These are phyloP conservation scores for Lolium multiflorum DNA, from an alignment of 176 grass and related monocot genomes.

Conservation along the genomic window DNA sequence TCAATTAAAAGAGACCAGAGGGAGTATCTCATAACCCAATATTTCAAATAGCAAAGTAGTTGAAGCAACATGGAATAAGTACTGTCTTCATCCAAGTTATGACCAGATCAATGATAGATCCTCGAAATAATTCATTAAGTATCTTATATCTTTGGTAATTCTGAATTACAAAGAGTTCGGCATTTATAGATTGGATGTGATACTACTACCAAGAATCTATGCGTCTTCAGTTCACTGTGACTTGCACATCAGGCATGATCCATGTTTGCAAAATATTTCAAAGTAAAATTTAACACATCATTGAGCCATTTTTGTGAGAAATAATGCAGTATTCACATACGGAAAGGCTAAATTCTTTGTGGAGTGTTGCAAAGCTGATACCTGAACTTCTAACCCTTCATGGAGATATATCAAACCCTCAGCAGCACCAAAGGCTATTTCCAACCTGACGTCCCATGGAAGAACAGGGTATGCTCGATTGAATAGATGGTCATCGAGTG, in stretches of 20 bases:
- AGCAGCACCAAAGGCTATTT: conserved; percentile 66
- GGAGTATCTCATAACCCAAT: background rate
- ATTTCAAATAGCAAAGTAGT: conserved; percentile 7
- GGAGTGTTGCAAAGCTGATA: conserved; percentile 22
- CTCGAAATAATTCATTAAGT: background rate
- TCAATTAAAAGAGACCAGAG: too few species aligned
- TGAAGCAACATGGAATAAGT: conserved; percentile 7
- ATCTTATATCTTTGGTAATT: background rate
- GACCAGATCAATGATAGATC: background rate
- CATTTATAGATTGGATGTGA: background rate
- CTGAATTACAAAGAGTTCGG: background rate
- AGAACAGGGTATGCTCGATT: conserved; percentile 64
- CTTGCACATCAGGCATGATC: background rate
- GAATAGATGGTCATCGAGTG: conserved; percentile 76
- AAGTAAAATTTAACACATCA: background rate
- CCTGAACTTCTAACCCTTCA: conserved; percentile 80
- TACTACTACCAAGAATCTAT: background rate
- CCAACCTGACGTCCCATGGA: conserved; percentile 68
- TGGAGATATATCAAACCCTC: conserved; percentile 74
- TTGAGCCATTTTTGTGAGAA: background rate
- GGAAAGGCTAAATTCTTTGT: background rate
- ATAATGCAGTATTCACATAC: background rate
- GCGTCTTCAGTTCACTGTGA: background rate
- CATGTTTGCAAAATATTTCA: background rate
- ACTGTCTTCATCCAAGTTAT: conserved; percentile 14